Base-by-base conservation (phyloP, 2,329 filamentous ascomycete species). In the Penicillium sp. region DNA sequence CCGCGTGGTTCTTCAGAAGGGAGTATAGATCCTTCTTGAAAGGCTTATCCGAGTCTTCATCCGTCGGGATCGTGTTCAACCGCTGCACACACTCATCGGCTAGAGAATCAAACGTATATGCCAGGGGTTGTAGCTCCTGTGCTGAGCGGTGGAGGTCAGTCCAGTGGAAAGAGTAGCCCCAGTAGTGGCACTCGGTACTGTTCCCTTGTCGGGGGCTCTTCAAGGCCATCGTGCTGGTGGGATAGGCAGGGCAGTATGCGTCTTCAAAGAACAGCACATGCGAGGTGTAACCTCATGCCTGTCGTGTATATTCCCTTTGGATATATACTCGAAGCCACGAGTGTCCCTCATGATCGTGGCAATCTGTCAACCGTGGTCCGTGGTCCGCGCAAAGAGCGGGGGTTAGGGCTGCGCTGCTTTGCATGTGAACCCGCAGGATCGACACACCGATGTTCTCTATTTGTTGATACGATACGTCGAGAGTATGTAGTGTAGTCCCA, bases 161-260 rank as follows among this genome's bases (percentile, higher is more conserved):
- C 79, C 87, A 86, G 60, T 85, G 80, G 66, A 92, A 91, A 6
- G 78, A 80, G 63, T 89, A 82, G 17, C 83, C 86, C 84, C 86
- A 91, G 57, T 64, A 66, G 41, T 61, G 60, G 32, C 47, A 59
- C 47, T 64, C 47, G n/a, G 62, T 61, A 29, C 42, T 46, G 41
- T 58, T 62, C 23, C 44, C 50, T 18, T 40, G 48, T 30, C 46
- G 41, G 15, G 51, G 51, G 9, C 26, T 46, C 30, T 55, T 61
- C 27, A 58, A 30, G 13, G 51, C 43, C 60, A 63, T 62, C 8
- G 7, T 52, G 24, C 10, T 2, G 7, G n/a, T 33, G 5, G 23
- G 21, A 10, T 46, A 3, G 15, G 2, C n/a, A 30, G 32, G 30
- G 9, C 8, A 12, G 6, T 37, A 23, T 21, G 15, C 21, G 20